These are phyloP conservation scores for Cercospora janseana DNA, from an alignment of 2,329 filamentous ascomycete species.

Conservation along the genomic window DNA sequence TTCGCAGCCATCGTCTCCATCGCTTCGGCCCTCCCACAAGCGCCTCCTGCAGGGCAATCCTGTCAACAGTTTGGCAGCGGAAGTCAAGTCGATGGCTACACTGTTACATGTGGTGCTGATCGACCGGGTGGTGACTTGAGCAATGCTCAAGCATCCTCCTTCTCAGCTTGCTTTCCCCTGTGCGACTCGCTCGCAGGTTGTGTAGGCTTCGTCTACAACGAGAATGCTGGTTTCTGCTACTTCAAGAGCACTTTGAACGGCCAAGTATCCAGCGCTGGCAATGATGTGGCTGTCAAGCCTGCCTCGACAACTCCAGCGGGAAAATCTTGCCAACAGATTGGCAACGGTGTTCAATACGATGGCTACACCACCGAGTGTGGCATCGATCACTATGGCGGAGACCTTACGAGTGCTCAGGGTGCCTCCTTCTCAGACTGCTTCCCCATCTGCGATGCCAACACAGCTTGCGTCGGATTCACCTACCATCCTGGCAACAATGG, in stretches of 20 bases:
- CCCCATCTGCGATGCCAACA: no score
- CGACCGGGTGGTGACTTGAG: constrained; percentile 29
- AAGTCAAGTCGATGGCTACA: constrained; percentile 16
- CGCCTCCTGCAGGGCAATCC: constrained; percentile 6
- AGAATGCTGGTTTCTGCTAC: constrained; percentile 19
- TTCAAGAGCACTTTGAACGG: constrained; percentile 21
- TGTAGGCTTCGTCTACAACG: constrained; percentile 21
- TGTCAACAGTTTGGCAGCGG: constrained; percentile 18
- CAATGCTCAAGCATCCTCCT: constrained; percentile 16
- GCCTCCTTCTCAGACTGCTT: no score
- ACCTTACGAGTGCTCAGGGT: no score
- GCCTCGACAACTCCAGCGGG: no score
- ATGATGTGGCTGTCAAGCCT: no score
- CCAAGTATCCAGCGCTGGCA: no score
- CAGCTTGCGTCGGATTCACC: no score
- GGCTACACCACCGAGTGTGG: no score
- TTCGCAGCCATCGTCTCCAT: constrained; percentile 9
- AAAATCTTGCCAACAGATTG: no score
- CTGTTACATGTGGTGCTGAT: constrained; percentile 24
- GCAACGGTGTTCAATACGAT: no score
- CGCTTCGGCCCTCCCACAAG: constrained; percentile 12
- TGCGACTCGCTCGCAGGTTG: constrained; percentile 25
- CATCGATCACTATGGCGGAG: no score
- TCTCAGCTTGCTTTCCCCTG: constrained; percentile 27
- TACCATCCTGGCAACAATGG: no score